These are phyloP conservation scores for Aspergillus transmontanensis DNA, from an alignment of 2,329 filamentous ascomycete genomes.

Conservation along the genomic window DNA sequence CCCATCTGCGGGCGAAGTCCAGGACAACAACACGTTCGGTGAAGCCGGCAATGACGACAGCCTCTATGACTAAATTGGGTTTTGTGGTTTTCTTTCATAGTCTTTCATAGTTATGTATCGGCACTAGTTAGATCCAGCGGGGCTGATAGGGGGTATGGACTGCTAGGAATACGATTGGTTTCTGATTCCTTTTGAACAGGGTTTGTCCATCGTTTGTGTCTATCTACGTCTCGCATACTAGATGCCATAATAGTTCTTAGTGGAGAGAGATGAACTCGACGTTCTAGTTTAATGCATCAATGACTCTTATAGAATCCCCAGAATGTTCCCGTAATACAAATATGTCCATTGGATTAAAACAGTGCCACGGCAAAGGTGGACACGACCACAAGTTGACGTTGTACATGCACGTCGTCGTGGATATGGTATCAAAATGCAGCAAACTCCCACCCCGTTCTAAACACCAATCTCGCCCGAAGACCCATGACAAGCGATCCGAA, in stretches of 20 bases:
- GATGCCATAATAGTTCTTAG: conserved; percentile 33
- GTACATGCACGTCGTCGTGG: conserved; percentile 10
- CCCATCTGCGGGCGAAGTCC: conserved; percentile 65
- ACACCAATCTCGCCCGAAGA: conserved; percentile 11
- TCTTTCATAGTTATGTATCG: conserved; percentile 42
- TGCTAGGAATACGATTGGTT: conserved; percentile 18
- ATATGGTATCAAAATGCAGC: conserved; percentile 16
- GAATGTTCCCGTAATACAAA: background rate
- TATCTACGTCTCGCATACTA: conserved; percentile 14
- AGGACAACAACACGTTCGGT: conserved; percentile 65
- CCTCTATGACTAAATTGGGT: conserved; percentile 79
- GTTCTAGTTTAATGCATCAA: conserved; percentile 4
- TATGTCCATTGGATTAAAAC: background rate
- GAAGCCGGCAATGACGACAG: conserved; percentile 92
- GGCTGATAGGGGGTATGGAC: conserved; percentile 22
- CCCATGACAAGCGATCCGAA: background rate
- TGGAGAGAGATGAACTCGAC: conserved; percentile 5
- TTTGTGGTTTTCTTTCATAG: conserved; percentile 22
- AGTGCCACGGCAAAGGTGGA: background rate
- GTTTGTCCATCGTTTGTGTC: conserved; percentile 15
- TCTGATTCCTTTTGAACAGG: conserved; percentile 21
- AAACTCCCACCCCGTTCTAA: conserved; percentile 12
- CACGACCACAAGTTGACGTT: conserved; percentile 4
- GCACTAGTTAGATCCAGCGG: conserved; percentile 26
- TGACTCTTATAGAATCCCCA: background rate